phyloP scores from a whole-genome alignment of 306 rosid species.

The Dalbergia oliveri region DNA sequence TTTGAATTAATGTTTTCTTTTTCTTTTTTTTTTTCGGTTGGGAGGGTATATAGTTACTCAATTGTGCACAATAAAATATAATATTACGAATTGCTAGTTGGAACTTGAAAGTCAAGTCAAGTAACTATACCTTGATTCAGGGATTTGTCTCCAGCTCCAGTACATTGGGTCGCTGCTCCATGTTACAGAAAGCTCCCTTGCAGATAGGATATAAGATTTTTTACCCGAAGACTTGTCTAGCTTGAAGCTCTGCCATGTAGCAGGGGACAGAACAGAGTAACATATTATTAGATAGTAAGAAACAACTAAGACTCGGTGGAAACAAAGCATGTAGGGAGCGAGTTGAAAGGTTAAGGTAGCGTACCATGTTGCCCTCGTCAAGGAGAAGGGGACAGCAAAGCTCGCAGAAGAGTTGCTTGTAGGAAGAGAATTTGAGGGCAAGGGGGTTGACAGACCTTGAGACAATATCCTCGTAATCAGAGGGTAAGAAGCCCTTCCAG shows the following conservation, averaged over 20 bases:
- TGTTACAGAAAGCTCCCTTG: conserved; percentile 61
- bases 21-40: too few relatives aligned
- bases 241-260: conserved; percentile 53
- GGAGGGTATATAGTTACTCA: too few relatives aligned
- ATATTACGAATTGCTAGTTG: neutral
- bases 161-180: conserved; percentile 58
- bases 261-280: neutral
- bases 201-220: conserved; percentile 56
- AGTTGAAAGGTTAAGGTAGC: neutral
- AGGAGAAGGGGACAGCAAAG: conserved; percentile 59
- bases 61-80: too few relatives aligned
- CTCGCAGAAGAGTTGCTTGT: conserved; percentile 56
- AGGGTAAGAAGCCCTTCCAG: conserved; percentile 69
- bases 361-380: conserved; percentile 63
- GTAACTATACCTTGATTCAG: conserved; percentile 57
- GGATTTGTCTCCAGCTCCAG: conserved; percentile 65
- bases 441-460: conserved; percentile 46
- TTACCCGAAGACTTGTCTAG: conserved; percentile 61
- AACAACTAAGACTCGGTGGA: neutral
- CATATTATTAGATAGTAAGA: neutral
- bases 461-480: conserved; percentile 52
- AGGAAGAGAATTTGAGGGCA: conserved; percentile 45
- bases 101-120: neutral
- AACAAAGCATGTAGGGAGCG: neutral
- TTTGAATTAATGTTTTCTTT: too few relatives aligned